Conservation (phyloP, 257 asterid genomes). For the Solanum appendiculatum region DNA sequence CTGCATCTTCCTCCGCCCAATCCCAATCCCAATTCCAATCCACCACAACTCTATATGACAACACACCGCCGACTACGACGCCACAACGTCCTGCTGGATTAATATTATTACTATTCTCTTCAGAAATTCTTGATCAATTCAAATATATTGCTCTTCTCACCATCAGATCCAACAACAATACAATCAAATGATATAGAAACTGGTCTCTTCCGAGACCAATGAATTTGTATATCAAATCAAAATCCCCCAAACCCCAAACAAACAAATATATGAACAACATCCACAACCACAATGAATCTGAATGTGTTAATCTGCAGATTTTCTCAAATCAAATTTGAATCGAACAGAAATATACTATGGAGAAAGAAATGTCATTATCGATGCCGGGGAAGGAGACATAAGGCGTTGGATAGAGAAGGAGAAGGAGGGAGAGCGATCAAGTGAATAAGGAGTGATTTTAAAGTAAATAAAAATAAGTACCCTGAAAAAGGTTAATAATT, state of each 20-base stretch:
- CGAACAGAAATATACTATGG: background rate
- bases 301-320: background rate
- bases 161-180: constrained; percentile 12
- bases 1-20: constrained; percentile 79
- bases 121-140: background rate
- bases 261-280: background rate
- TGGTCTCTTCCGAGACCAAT: constrained; percentile 11
- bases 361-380: too few relatives aligned
- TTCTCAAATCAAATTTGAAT: background rate
- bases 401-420: too few relatives aligned
- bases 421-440: too few relatives aligned
- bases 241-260: constrained; percentile 2
- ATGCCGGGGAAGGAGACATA: too few relatives aligned
- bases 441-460: too few relatives aligned
- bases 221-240: constrained; percentile 10
- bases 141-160: constrained; percentile 9
- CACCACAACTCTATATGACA: background rate
- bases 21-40: constrained; percentile 4
- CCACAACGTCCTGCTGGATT: background rate
- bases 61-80: background rate
- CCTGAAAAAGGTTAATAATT: too few relatives aligned
- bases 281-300: background rate
- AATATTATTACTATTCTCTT: background rate
- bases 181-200: constrained; percentile 4
- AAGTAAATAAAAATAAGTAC: too few relatives aligned